Evolutionary conservation across 225 moss, liverwort and hornwort species (phyloP), one percentile per base, ranked within the genome.

Genomic region (Pleurozium schreberi): DNA sequence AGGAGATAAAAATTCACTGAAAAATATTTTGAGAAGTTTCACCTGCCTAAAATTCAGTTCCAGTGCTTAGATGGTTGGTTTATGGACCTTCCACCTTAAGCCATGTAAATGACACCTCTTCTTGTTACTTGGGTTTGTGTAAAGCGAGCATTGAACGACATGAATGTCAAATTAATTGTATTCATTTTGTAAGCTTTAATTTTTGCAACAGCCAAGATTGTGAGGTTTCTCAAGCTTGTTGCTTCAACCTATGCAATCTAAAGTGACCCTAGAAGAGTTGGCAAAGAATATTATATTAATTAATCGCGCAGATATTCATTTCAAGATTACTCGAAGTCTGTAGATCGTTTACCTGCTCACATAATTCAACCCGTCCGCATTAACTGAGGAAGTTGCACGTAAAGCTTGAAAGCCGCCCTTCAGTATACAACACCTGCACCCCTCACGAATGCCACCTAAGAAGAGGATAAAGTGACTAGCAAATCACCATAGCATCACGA

Each of bases 371-470:
- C 90, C 90, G 89, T 94, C 92, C 70, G 87, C 89, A 89, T 83
- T 91, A 55, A 84, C 68, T 85, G 90, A 90, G 87, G 88, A 92
- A 84, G 84, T 74, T 70, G 93, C 85, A 68, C 87, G 89, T 84
- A 95, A 95, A 65, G 93, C 95, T 89, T 94, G 95, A 89, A 96
- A 89, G 65, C 97, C 97, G 22, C 97, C 97, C 78, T 92, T 89
- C 75, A 97, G 88, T 53, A 95, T 93, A 92, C 96, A 96, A 87
- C 96, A 96, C 88, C 97, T 97, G 95, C 90, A 92, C 33, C 70
- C 59, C 85, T 73, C 60, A 60, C 18, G 33, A 33, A 70, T 58
- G 70, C 68, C 74, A 40, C 61, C 53, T 63, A 71, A 69, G 60
- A n/a, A 59, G 30, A 19, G 26, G 15, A 83, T 77, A 34, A 42